Percentiles rank a stretch among this genome's conserved stretches.
Conservation (phyloP, 208 protist genomes). For the Endotrypanum monterogeii region DNA sequence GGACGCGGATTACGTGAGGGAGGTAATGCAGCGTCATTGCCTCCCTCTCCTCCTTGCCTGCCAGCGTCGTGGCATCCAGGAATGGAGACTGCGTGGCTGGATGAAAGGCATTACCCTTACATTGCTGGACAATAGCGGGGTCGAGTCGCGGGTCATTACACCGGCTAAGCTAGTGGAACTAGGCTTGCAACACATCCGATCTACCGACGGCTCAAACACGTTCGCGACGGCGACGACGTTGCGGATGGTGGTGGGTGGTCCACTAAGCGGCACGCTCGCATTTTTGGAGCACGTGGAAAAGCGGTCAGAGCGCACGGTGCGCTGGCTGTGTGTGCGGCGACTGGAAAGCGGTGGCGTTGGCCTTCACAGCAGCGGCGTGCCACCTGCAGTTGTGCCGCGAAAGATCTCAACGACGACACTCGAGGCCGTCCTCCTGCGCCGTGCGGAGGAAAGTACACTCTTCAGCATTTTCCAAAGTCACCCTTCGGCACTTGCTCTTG, state of each 20-base stretch:
- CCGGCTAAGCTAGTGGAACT: slow-evolving; percentile 25
- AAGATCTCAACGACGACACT: slow-evolving; percentile 5
- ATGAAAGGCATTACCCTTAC: slow-evolving; percentile 26
- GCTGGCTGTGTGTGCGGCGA: slow-evolving; percentile 22
- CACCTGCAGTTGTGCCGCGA: neutral
- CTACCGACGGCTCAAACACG: slow-evolving; percentile 10
- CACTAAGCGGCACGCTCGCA: slow-evolving; percentile 19
- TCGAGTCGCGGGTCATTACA: slow-evolving; percentile 26
- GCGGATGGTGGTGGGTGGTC: slow-evolving; percentile 27
- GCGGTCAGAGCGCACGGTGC: slow-evolving; percentile 15
- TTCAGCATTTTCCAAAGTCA: slow-evolving; percentile 69
- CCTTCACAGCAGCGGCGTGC: neutral
- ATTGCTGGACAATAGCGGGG: slow-evolving; percentile 32
- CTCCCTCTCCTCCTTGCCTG: slow-evolving; percentile 39
- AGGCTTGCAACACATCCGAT: slow-evolving; percentile 7
- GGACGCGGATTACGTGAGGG: slow-evolving; percentile 21
- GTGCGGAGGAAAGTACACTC: slow-evolving; percentile 66
- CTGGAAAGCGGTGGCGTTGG: neutral
- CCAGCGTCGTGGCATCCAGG: slow-evolving; percentile 37
- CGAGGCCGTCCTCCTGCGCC: slow-evolving; percentile 37
- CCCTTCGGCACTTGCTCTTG: slow-evolving; percentile 35
- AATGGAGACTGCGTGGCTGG: slow-evolving; percentile 44
- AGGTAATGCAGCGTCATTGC: slow-evolving; percentile 38
- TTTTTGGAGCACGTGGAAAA: slow-evolving; percentile 34
- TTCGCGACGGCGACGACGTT: slow-evolving; percentile 23